Evolutionary conservation across 2,329 filamentous ascomycete species (phyloP).

Genomic region (Teratosphaeria viscida): DNA sequence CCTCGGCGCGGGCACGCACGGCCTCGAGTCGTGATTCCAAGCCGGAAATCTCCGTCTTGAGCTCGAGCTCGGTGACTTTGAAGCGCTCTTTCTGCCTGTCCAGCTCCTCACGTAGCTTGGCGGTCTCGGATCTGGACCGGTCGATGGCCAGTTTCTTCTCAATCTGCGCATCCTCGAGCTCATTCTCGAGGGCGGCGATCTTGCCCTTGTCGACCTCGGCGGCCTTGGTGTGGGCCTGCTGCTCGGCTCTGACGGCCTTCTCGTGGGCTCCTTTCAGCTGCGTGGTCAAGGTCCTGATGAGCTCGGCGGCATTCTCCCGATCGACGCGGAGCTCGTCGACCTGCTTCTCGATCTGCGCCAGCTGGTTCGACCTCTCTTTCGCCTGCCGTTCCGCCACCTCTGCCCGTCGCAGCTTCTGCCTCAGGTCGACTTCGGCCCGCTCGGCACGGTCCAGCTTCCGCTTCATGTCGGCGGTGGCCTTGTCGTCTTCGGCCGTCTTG

Average conservation of each 20-base stretch:
- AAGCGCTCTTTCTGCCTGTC: slow-evolving; percentile 62
- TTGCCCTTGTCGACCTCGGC: slow-evolving; percentile 54
- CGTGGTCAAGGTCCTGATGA: slow-evolving; percentile 56
- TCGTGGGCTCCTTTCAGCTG: slow-evolving; percentile 60
- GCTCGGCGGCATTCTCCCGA: slow-evolving; percentile 39
- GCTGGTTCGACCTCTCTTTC: slow-evolving; percentile 47
- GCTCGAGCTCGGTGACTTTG: slow-evolving; percentile 59
- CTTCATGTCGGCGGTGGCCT: slow-evolving; percentile 41
- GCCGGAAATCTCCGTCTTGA: slow-evolving; percentile 64
- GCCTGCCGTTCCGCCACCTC: slow-evolving; percentile 49
- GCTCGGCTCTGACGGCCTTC: slow-evolving; percentile 56
- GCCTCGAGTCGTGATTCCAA: slow-evolving; percentile 86
- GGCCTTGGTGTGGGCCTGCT: slow-evolving; percentile 55
- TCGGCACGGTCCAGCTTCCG: slow-evolving; percentile 56
- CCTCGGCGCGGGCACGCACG: slow-evolving; percentile 75
- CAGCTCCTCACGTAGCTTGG: slow-evolving; percentile 61
- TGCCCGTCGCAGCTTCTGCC: slow-evolving; percentile 50
- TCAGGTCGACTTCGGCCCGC: slow-evolving; percentile 50
- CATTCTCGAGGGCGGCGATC: slow-evolving; percentile 48
- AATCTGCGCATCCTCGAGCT: slow-evolving; percentile 54
- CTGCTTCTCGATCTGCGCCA: slow-evolving; percentile 45
- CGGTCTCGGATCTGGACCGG: slow-evolving; percentile 57
- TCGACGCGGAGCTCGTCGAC: slow-evolving; percentile 23
- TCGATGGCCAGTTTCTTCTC: slow-evolving; percentile 70
- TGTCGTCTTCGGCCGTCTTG: slow-evolving; percentile 42